Evolutionary conservation across 306 rosid species (phyloP).

Genomic region (Lathyrus sativus): DNA sequence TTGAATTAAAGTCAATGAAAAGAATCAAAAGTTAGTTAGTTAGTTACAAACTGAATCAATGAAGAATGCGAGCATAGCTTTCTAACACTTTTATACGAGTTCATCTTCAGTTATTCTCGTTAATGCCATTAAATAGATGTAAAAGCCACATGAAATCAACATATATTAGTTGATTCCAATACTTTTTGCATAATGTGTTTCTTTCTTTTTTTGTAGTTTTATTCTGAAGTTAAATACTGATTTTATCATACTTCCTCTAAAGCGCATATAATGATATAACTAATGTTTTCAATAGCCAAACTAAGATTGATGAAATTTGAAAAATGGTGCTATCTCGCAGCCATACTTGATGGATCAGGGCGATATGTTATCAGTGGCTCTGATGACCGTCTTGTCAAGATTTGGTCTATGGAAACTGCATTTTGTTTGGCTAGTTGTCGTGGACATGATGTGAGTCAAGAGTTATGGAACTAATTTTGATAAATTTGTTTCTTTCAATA

Average conservation of each 20-base stretch:
- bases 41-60: too few relatives aligned
- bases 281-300: conserved; percentile 18
- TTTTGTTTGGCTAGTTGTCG: conserved; percentile 90
- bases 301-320: conserved; percentile 18
- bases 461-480: conserved; percentile 35
- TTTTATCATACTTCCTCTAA: conserved; percentile 19
- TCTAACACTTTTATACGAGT: background rate
- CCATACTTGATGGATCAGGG: conserved; percentile 88
- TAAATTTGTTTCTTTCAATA: conserved; percentile 21
- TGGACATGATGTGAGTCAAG: conserved; percentile 80
- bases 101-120: conserved; percentile 24
- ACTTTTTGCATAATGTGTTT: conserved; percentile 18
- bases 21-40: too few relatives aligned
- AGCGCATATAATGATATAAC: conserved; percentile 10
- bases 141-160: conserved; percentile 29
- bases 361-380: conserved; percentile 91
- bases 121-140: conserved; percentile 36
- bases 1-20: too few relatives aligned
- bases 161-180: conserved; percentile 11
- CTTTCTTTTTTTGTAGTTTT: conserved; percentile 34
- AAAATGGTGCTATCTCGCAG: conserved; percentile 57
- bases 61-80: too few relatives aligned
- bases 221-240: conserved; percentile 25
- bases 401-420: conserved; percentile 98
- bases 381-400: conserved; percentile 92